Conservation (phyloP, 2,329 filamentous ascomycete species). For the Stylonectria norvegica region DNA sequence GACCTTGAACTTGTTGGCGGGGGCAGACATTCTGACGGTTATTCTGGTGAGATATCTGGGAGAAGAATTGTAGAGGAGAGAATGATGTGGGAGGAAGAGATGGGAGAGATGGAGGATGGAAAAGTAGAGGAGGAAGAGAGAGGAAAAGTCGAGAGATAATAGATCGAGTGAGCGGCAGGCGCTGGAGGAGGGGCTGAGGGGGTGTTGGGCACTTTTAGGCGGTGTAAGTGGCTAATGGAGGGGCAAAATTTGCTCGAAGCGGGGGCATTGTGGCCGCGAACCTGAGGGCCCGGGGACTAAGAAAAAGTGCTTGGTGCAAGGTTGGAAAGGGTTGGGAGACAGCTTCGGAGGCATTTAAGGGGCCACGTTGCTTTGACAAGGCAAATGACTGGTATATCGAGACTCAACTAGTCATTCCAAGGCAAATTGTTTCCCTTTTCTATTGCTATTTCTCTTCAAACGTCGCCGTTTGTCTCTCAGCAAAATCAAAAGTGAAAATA, state of each 20-base stretch:
- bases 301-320: too few relatives aligned
- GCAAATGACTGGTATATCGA: too few relatives aligned
- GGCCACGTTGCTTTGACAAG: too few relatives aligned
- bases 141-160: slow-evolving; percentile 18
- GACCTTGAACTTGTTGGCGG: slow-evolving; percentile 95
- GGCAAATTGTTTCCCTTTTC: too few relatives aligned
- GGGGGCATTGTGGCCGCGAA: too few relatives aligned
- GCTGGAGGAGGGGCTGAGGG: slow-evolving; percentile 18
- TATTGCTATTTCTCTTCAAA: too few relatives aligned
- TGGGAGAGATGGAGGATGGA: slow-evolving; percentile 15
- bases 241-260: slow-evolving; percentile 27
- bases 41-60: slow-evolving; percentile 11
- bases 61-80: slow-evolving; percentile 14
- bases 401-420: too few relatives aligned
- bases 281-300: too few relatives aligned
- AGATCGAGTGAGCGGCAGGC: slow-evolving; percentile 11
- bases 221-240: slow-evolving; percentile 27
- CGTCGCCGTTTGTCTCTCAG: too few relatives aligned
- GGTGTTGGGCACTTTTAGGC: slow-evolving; percentile 12
- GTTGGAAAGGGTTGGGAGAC: too few relatives aligned
- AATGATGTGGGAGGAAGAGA: slow-evolving; percentile 24
- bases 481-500: too few relatives aligned
- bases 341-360: too few relatives aligned
- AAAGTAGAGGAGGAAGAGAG: slow-evolving; percentile 21
- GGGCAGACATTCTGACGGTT: slow-evolving; percentile 60